A percentile compares a stretch with the other conserved stretches of the same genome.
phyloP scores from a whole-genome alignment of 2,329 filamentous ascomycete genomes.

The Diaporthe ampelina region DNA sequence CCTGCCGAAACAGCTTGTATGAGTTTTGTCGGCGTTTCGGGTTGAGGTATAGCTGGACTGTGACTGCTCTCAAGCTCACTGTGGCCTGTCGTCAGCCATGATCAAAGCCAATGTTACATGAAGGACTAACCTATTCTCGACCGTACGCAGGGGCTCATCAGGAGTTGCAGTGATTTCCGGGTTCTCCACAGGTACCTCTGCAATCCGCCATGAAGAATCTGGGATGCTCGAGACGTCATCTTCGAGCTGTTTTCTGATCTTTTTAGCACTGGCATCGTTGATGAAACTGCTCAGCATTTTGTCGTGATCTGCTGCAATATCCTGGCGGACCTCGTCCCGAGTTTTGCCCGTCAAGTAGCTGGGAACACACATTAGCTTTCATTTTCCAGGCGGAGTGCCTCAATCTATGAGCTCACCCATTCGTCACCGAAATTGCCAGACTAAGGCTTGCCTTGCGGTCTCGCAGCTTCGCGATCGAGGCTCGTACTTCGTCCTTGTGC shows the following conservation, averaged over 20 bases:
- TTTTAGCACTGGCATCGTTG: background rate
- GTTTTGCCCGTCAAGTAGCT: conserved; percentile 3
- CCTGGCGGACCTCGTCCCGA: background rate
- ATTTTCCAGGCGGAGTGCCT: background rate
- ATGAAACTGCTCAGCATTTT: background rate
- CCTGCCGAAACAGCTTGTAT: background rate
- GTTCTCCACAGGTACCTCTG: background rate
- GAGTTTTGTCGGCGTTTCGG: background rate
- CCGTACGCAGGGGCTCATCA: background rate
- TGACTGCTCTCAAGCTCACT: background rate
- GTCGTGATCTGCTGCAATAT: background rate
- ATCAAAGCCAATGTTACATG: rapidly evolving
- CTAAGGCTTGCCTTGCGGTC: conserved; percentile 8
- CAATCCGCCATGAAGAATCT: background rate
- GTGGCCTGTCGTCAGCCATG: background rate
- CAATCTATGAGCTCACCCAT: background rate
- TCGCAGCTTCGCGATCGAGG: conserved; percentile 13
- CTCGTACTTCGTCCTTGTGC: conserved; percentile 11
- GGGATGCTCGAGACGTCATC: conserved; percentile 7
- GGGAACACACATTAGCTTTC: background rate
- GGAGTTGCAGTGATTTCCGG: background rate
- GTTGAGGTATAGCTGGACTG: background rate
- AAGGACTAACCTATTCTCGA: background rate
- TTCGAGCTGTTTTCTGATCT: conserved; percentile 1
- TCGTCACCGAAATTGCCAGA: background rate